A percentile compares a stretch with the other conserved stretches of the same genome.
phyloP scores from a whole-genome alignment of 768 basidiomycete genomes.

The Collybia sordida region DNA sequence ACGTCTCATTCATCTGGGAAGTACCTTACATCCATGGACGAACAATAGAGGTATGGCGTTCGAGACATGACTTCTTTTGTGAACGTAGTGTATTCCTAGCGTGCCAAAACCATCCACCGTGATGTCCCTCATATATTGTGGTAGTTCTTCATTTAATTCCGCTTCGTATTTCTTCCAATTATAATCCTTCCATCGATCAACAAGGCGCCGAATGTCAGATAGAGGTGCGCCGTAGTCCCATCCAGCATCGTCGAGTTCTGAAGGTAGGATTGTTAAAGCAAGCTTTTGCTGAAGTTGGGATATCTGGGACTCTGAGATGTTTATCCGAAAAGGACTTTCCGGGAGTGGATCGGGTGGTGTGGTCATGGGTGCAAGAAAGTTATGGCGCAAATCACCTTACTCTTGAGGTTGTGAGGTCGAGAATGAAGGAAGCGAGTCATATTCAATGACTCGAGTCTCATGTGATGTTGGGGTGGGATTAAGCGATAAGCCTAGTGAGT shows the following conservation, averaged over 20 bases:
- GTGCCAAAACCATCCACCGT: constrained; percentile 44
- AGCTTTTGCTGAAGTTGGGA: constrained; percentile 44
- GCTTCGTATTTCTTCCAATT: constrained; percentile 58
- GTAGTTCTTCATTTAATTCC: constrained; percentile 48
- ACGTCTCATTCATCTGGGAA: not conserved
- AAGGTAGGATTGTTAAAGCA: constrained; percentile 46
- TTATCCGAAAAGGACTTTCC: constrained; percentile 42
- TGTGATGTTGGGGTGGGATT: too few species aligned
- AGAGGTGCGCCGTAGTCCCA: constrained; percentile 53
- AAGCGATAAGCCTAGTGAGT: too few species aligned
- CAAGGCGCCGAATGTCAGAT: constrained; percentile 44
- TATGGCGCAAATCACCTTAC: too few species aligned
- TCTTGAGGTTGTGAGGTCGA: too few species aligned
- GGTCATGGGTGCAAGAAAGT: too few species aligned
- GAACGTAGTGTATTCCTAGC: constrained; percentile 55
- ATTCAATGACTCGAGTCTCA: too few species aligned
- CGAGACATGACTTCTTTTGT: constrained; percentile 42
- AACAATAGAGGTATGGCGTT: constrained; percentile 45
- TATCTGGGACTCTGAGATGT: constrained; percentile 43
- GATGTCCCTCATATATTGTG: constrained; percentile 55
- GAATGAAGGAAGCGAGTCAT: too few species aligned
- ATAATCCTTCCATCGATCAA: constrained; percentile 46
- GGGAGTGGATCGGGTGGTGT: too few species aligned
- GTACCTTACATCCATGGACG: constrained; percentile 50
- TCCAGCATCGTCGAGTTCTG: constrained; percentile 51